A percentile compares a stretch with the other conserved stretches of the same genome.
Evolutionary conservation across 352 stramenopile species (phyloP).

Genomic region (Globisporangium iwayamae): DNA sequence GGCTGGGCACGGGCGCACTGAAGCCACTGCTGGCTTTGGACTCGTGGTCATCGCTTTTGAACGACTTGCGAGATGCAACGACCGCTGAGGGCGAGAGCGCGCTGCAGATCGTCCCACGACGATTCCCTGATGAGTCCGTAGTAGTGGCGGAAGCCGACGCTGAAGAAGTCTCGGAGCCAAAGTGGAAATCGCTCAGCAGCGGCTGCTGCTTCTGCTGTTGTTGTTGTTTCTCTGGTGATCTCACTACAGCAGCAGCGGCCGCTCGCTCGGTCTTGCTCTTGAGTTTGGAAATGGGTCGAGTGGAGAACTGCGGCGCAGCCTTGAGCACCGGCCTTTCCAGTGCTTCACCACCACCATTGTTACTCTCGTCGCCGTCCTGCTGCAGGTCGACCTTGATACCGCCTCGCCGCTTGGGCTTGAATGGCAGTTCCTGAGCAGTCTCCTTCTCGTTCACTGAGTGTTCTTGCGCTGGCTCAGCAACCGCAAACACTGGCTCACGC

Average conservation of each 20-base stretch:
- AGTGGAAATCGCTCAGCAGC: conserved; percentile 39
- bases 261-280: conserved; percentile 14
- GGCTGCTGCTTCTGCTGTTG: conserved; percentile 14
- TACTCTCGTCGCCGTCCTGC: not conserved
- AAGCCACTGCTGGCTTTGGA: conserved; percentile 7
- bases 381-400: conserved; percentile 19
- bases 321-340: conserved; percentile 8
- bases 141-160: not conserved
- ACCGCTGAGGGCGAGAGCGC: conserved; percentile 12
- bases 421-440: not conserved
- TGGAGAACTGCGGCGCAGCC: conserved; percentile 11
- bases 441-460: not conserved
- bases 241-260: not conserved
- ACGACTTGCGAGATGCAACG: conserved; percentile 17
- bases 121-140: conserved; percentile 23
- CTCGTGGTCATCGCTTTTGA: conserved; percentile 16
- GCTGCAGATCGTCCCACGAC: conserved; percentile 11
- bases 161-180: conserved; percentile 21
- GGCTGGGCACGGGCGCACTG: conserved; percentile 10
- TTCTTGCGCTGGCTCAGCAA: not conserved
- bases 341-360: not conserved
- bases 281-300: not conserved
- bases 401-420: conserved; percentile 12
- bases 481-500: not conserved
- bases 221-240: not conserved